Base-by-base conservation (phyloP, 2,329 filamentous ascomycete genomes). In the Diplodia corticola region DNA sequence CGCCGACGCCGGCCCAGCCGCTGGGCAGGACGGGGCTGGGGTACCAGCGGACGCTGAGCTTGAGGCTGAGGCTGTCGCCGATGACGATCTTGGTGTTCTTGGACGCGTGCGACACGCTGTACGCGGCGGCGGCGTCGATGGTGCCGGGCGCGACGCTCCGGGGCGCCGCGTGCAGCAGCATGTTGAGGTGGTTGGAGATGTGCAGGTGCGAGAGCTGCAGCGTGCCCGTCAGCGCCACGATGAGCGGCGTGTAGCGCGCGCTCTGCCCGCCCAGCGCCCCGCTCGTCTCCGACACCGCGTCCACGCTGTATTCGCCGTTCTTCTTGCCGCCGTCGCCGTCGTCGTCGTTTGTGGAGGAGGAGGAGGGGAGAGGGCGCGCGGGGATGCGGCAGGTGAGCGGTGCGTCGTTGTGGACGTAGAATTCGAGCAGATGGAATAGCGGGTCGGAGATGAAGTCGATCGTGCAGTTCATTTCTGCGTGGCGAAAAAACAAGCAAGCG, bases 341-440 rank as follows among this genome's bases (percentile, higher is more conserved):
- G 15, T 37, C 13, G 28, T 37, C 20, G 63, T 30, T 10, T 7
- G 53, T n/a, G 30, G 30, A 68, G 73, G 66, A 30, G 40, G 37
- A 64, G 59, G n/a, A 79, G 1, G 79, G 75, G 1, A 87, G 79
- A 0, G 94, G 94, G 7, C 90, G 88, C 0, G 92, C 87, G 30
- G 94, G 92, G 15, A 98, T 87, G 63, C 95, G 93, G 79, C 95
- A 99, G 64, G 92, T 89, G 59, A 98, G 84, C 10, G 95, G 95
- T 20, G 93, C 93, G 80, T 99, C 95, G 81, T 91, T 93, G 84
- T 98, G 95, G 77, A 98, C 89, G 84, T 98, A 98, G 85, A 97
- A 98, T 81, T 98, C 91, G 81, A 94, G 89, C 61, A 94, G 86
- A 80, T 95, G 91, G 83, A 92, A 95, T 83, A 93, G 90, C 48